Conservation (phyloP, 371 early-diverging fungal genomes). For the Actinomortierella ambigua region DNA sequence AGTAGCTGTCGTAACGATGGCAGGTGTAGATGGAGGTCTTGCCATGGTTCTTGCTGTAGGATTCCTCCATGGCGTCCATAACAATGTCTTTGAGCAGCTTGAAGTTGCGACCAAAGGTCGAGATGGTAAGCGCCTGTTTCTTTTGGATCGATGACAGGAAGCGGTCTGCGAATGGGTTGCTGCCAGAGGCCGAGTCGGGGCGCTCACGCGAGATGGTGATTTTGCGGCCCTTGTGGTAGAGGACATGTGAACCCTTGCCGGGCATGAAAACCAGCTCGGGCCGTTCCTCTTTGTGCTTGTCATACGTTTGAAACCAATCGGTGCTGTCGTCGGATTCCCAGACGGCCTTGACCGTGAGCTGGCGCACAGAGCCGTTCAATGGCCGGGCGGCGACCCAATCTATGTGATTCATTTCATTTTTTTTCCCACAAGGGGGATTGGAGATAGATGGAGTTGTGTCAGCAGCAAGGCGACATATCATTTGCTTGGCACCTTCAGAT, state of each 20-base stretch:
- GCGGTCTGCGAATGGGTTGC: slow-evolving; percentile 21
- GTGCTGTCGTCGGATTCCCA: slow-evolving; percentile 26
- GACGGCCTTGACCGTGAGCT: slow-evolving; percentile 43
- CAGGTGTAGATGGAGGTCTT: slow-evolving; percentile 45
- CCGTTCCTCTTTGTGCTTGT: slow-evolving; percentile 29
- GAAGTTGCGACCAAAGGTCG: slow-evolving; percentile 43
- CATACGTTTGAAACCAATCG: slow-evolving; percentile 12
- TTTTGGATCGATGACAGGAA: slow-evolving; percentile 44
- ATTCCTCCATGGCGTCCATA: slow-evolving; percentile 42
- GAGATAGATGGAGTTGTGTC: background rate
- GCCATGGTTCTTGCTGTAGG: slow-evolving; percentile 45
- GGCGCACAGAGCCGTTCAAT: slow-evolving; percentile 42
- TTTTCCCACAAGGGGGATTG: background rate
- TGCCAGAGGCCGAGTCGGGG: slow-evolving; percentile 31
- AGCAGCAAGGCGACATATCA: background rate
- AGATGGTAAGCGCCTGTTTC: slow-evolving; percentile 40
- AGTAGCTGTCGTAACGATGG: slow-evolving; percentile 43
- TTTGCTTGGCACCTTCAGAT: background rate
- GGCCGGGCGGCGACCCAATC: slow-evolving; percentile 47
- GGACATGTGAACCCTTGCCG: slow-evolving; percentile 37
- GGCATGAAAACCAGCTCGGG: slow-evolving; percentile 41
- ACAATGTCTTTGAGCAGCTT: slow-evolving; percentile 32
- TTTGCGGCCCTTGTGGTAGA: slow-evolving; percentile 45
- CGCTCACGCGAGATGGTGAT: slow-evolving; percentile 40
- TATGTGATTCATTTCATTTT: background rate